phyloP scores from a whole-genome alignment of 1,284 basidiomycete species.

The Neonothopanus nambi region DNA sequence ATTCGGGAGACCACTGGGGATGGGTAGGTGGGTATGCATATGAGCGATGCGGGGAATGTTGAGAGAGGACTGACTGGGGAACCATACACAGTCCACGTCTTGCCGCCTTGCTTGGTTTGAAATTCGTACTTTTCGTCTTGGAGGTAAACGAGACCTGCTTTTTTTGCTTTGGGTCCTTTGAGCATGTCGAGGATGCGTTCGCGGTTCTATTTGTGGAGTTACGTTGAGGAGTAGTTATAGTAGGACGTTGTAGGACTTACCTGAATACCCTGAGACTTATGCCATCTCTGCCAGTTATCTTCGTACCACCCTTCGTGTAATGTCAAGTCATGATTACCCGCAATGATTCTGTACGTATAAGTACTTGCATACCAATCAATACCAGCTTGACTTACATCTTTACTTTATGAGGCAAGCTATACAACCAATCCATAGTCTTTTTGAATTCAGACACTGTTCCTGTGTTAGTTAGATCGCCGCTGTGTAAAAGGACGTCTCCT shows the following conservation, averaged over 20 bases:
- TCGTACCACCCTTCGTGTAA: slow-evolving; percentile 40
- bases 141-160: slow-evolving; percentile 44
- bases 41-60: neutral
- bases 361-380: slow-evolving; percentile 19
- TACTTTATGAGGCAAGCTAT: slow-evolving; percentile 47
- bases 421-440: slow-evolving; percentile 59
- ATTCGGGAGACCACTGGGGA: slow-evolving; percentile 45
- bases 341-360: slow-evolving; percentile 48
- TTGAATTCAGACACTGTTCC: slow-evolving; percentile 48
- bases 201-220: slow-evolving; percentile 26
- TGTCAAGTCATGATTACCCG: slow-evolving; percentile 53
- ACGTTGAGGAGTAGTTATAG: neutral
- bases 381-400: slow-evolving; percentile 54
- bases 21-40: neutral
- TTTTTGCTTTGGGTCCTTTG: slow-evolving; percentile 30
- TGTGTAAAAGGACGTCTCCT: slow-evolving; percentile 66
- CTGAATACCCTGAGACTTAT: slow-evolving; percentile 27
- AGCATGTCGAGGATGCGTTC: slow-evolving; percentile 30
- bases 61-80: slow-evolving; percentile 35
- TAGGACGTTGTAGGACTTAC: too few relatives aligned
- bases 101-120: slow-evolving; percentile 32
- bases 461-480: slow-evolving; percentile 58
- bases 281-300: slow-evolving; percentile 25
- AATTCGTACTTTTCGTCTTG: slow-evolving; percentile 41
- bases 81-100: slow-evolving; percentile 40